Evolutionary conservation across 1,284 basidiomycete species (phyloP), one percentile per base, ranked within the genome.

Genomic region (Lignosus rhinocerotis): DNA sequence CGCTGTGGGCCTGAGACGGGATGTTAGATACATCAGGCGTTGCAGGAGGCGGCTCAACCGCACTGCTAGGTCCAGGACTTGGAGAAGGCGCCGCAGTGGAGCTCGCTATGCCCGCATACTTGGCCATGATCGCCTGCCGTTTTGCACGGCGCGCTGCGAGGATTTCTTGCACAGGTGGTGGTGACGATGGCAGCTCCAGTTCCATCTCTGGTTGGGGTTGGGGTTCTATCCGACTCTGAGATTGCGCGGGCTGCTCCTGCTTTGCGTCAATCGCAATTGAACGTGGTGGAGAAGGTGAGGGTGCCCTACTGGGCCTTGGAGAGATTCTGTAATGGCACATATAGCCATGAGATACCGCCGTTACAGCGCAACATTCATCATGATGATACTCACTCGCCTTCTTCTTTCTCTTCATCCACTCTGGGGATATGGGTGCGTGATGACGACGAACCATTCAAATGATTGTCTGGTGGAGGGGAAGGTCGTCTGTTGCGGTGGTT

Each of bases 101-200:
- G 65, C 80, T 84, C 54, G 78, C 69, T 43, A 78, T 72, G 19
- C 83, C 82, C 9, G 78, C 70, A 73, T 94, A 92, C 73, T 92
- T 94, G 56, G 93, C 93, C 59, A 94, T 77, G 54, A 97, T 94
- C 21, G 91, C 93, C 65, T 88, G 87, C 41, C 94, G 85, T 66
- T 85, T 89, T 30, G 88, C 87, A 33, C 90, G 82, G n/a, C 93
- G 83, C 56, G 87, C 90, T 44, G 89, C 92, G 21, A 94, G 77
- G 4, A 88, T 76, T 57, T 87, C 82, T 69, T 93, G 92, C 2
- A 89, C 79, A 19, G 88, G 84, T 10, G 81, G 79, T 32, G 84
- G 83, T 1, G 83, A 81, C 7, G 80, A 74, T 1, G 81, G 74
- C 3, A 86, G 67, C 21, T 87, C 84, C 10, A 89, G 73, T 57